Evolutionary conservation across 2,329 filamentous ascomycete genomes (phyloP).

Genomic region (Plectosphaerella cucumerina): DNA sequence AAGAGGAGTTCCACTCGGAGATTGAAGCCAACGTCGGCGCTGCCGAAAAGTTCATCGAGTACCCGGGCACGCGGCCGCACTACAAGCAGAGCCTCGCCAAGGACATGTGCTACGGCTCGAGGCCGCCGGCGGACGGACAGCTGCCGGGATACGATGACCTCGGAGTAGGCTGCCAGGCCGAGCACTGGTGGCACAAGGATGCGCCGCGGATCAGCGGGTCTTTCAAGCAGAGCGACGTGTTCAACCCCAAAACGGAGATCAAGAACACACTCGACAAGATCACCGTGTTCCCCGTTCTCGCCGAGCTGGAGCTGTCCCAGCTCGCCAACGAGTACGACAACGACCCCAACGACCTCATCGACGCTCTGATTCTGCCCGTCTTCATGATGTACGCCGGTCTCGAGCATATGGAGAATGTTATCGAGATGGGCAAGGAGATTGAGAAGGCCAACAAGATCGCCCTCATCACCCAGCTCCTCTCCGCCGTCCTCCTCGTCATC

Average conservation of each 20-base stretch:
- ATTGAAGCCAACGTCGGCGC: not conserved
- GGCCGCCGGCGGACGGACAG: not conserved
- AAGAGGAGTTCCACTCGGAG: not conserved
- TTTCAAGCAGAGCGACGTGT: conserved; percentile 3
- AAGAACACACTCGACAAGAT: conserved; percentile 1
- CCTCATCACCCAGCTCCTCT: conserved; percentile 9
- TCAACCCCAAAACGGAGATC: conserved; percentile 7
- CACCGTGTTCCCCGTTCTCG: not conserved
- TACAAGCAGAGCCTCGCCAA: not conserved
- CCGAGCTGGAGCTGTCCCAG: conserved; percentile 1
- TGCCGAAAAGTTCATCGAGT: not conserved
- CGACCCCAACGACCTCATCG: conserved; percentile 2
- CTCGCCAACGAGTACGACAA: conserved; percentile 3
- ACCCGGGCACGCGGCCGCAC: not conserved
- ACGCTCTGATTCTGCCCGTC: conserved; percentile 6
- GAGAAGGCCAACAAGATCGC: conserved; percentile 6
- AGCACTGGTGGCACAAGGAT: conserved; percentile 2
- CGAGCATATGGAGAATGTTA: conserved; percentile 7
- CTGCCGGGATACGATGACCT: not conserved
- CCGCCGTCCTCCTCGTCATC: conserved; percentile 2
- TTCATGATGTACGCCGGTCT: conserved; percentile 7
- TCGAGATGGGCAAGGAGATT: conserved; percentile 10
- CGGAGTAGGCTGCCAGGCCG: not conserved
- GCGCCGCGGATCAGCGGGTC: not conserved
- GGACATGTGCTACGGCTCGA: not conserved